Percentiles rank a stretch among this genome's conserved stretches.
These are phyloP conservation scores for Periglandula ipomoeae DNA, from an alignment of 2,329 filamentous ascomycete species.

Conservation along the genomic window DNA sequence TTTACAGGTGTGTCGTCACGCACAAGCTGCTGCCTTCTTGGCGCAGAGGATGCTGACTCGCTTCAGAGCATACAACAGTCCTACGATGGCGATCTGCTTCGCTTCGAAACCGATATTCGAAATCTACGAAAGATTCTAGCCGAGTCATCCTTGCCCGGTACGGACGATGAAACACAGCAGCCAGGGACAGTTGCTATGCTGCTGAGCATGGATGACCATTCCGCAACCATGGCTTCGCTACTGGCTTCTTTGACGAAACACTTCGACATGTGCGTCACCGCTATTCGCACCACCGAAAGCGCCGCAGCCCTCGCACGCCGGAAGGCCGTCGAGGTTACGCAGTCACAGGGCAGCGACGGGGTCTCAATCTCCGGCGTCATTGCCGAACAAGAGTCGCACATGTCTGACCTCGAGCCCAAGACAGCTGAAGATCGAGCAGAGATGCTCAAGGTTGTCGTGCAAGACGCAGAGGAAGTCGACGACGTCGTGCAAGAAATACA, in stretches of 20 bases:
- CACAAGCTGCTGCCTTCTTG: neutral
- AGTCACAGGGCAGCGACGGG: constrained; percentile 34
- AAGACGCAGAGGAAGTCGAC: constrained; percentile 60
- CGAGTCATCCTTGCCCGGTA: constrained; percentile 25
- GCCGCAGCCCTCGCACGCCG: constrained; percentile 60
- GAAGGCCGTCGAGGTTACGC: constrained; percentile 56
- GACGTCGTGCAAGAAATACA: constrained; percentile 62
- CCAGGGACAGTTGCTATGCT: constrained; percentile 43
- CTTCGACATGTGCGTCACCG: constrained; percentile 88
- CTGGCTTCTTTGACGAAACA: constrained; percentile 75
- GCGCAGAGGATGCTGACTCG: neutral
- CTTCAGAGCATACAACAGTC: constrained; percentile 52
- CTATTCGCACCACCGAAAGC: constrained; percentile 82
- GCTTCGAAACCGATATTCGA: constrained; percentile 67
- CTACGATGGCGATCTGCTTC: constrained; percentile 67
- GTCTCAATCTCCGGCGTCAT: constrained; percentile 61
- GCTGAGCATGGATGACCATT: constrained; percentile 60
- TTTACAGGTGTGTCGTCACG: constrained; percentile 45
- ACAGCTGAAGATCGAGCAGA: constrained; percentile 68
- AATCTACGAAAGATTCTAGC: constrained; percentile 51
- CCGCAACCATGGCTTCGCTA: constrained; percentile 71
- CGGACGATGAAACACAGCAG: constrained; percentile 22
- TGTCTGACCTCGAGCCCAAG: constrained; percentile 55
- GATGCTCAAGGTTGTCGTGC: constrained; percentile 71
- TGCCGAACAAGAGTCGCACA: constrained; percentile 43